Evolutionary conservation across 495 filamentous ascomycete species (phyloP).

Genomic region (Penicillium cataractarum): DNA sequence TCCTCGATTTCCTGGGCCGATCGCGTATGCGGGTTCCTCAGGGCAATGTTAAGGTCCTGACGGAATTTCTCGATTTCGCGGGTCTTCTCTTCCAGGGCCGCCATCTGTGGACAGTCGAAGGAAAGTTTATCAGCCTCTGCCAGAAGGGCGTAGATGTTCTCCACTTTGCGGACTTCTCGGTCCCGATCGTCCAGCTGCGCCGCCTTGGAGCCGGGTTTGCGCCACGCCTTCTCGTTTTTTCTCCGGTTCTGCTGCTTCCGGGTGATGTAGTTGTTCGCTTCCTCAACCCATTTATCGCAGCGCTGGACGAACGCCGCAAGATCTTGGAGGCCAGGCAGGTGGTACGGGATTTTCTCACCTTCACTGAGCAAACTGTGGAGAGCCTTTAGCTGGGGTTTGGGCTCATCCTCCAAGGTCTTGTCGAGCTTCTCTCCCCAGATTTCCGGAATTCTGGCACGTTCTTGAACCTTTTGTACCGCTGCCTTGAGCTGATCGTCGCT

Average conservation of each 20-base stretch:
- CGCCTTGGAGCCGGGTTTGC: constrained; percentile 72
- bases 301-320: constrained; percentile 89
- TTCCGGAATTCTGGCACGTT: constrained; percentile 84
- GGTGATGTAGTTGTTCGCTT: constrained; percentile 94
- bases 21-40: constrained; percentile 62
- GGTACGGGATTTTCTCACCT: constrained; percentile 96
- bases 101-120: constrained; percentile 94
- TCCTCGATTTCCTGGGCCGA: constrained; percentile 81
- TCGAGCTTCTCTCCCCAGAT: constrained; percentile 91
- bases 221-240: constrained; percentile 94
- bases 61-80: constrained; percentile 88
- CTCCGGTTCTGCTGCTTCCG: constrained; percentile 98
- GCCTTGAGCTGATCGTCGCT: constrained; percentile 68
- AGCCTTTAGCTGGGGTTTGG: constrained; percentile 82
- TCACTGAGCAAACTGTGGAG: constrained; percentile 84
- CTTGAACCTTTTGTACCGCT: constrained; percentile 74
- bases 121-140: constrained; percentile 82
- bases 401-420: constrained; percentile 77
- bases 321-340: constrained; percentile 78
- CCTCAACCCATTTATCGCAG: constrained; percentile 98
- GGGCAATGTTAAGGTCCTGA: constrained; percentile 68
- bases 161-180: constrained; percentile 84
- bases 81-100: constrained; percentile 81
- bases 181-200: constrained; percentile 88
- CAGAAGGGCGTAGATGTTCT: constrained; percentile 85